A percentile compares a stretch with the other conserved stretches of the same genome.
Conservation (phyloP, 108 stramenopile species). For the Nitzschia sp. region DNA sequence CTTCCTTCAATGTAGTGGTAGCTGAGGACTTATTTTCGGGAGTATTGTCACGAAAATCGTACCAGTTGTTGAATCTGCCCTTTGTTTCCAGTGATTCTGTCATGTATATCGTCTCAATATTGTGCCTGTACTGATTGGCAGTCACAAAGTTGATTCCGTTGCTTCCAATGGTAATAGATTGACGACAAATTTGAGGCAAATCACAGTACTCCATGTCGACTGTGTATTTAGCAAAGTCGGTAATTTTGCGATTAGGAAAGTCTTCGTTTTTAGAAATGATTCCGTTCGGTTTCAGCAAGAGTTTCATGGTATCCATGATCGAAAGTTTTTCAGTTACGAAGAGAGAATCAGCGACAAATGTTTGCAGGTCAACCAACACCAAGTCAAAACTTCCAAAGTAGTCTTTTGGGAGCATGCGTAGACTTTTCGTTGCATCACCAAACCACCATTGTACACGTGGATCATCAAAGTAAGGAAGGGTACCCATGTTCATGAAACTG, state of each 20-base stretch:
- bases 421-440: conserved; percentile 75
- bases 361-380: conserved; percentile 84
- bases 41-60: conserved; percentile 18
- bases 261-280: conserved; percentile 85
- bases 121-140: conserved; percentile 22
- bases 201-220: conserved; percentile 33
- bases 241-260: conserved; percentile 10
- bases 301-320: conserved; percentile 71
- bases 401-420: conserved; percentile 73
- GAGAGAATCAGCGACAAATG: conserved; percentile 61
- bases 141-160: conserved; percentile 40
- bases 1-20: conserved; percentile 26
- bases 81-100: background rate
- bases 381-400: conserved; percentile 88
- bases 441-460: conserved; percentile 83
- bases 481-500: conserved; percentile 69
- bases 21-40: background rate
- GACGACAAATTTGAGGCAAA: conserved; percentile 65
- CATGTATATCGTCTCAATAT: conserved; percentile 18
- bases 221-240: conserved; percentile 30
- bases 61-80: conserved; percentile 7
- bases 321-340: conserved; percentile 70
- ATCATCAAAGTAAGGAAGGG: conserved; percentile 81
- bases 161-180: conserved; percentile 49
- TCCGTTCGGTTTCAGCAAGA: conserved; percentile 77